A percentile compares a stretch with the other conserved stretches of the same genome.
These are phyloP conservation scores for Xylaria sp. DNA, from an alignment of 2,329 filamentous ascomycete species.

Conservation along the genomic window DNA sequence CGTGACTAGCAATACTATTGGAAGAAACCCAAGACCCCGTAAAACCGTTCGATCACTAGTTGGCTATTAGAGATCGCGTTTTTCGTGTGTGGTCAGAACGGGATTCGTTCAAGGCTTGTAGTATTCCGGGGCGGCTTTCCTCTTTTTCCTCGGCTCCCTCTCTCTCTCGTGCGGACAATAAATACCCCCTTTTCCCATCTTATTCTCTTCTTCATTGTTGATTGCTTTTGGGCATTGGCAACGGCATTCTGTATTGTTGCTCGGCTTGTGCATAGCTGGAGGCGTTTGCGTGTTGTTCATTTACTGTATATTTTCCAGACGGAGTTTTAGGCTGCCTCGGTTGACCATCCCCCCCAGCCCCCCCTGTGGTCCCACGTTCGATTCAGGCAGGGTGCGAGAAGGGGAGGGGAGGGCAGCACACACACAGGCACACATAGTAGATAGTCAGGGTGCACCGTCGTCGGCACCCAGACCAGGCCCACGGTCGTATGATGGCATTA, in stretches of 20 bases:
- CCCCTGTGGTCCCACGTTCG: background rate
- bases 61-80: constrained; percentile 1
- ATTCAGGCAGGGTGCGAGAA: constrained; percentile 1
- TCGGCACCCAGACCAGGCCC: background rate
- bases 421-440: background rate
- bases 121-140: background rate
- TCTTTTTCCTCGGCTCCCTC: background rate
- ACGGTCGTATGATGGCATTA: background rate
- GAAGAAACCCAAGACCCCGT: constrained; percentile 66
- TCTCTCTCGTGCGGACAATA: constrained; percentile 1
- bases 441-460: background rate
- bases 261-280: constrained; percentile 32
- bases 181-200: constrained; percentile 16
- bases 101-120: background rate
- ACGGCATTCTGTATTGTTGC: constrained; percentile 6
- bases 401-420: too few species aligned
- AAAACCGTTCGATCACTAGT: constrained; percentile 22
- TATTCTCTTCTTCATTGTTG: background rate
- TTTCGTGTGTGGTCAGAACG: background rate
- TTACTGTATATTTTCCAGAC: constrained; percentile 6
- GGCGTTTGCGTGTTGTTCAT: constrained; percentile 28
- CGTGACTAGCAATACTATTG: constrained; percentile 66
- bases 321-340: constrained; percentile 15
- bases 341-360: constrained; percentile 24
- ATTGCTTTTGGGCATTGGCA: constrained; percentile 2